Base-by-base conservation (phyloP, 345 rosid genomes). In the Streptanthus diversifolius region DNA sequence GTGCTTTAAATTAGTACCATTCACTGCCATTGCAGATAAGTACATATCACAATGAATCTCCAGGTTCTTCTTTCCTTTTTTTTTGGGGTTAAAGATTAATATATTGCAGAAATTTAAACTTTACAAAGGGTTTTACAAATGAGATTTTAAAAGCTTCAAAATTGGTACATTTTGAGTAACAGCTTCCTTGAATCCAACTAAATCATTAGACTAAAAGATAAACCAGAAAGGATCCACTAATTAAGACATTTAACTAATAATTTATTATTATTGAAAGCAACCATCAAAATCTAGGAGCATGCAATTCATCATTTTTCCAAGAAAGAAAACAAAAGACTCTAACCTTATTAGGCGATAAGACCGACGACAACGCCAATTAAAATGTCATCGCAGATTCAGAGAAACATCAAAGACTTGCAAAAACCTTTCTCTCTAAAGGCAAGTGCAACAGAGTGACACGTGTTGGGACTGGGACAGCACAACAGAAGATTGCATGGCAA, bases 301-400 rank as follows among this genome's bases (percentile, higher is more conserved):
- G 21, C 49, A 44, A 29, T 37, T 30, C 13, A 36, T 33, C 1
- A 47, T 8, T 15, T 22, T 55, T 49, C 8, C 57, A 15, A 15
- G 3, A 19, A 66, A 27, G 1, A 3, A 22, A 18, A 40, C 5
- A 5, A 18, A 14, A 60, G 19, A 24, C 7, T 35, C 68, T 12
- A 66, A 75, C 74, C 72, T 66, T 48, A 64, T 66, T 35, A 39
- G 51, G 39, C 71, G 58, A 63, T 51, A 8, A 14, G 13, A 44
- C 15, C 44, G 49, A 70, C 49, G 59, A 30, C 19, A 5, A 19
- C 19, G 10, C 12, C 25, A 36, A 15, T 8, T 19, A 51, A 55
- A 7, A 40, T 27, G 32, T 0, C 19, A 27, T 48, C 7, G 44
- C 8, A 36, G 65, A 37, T 19, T 70, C 29, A 17, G 24, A 18